Evolutionary conservation across 2,329 filamentous ascomycete genomes (phyloP).

Genomic region (Ceratocystiopsis sp.): DNA sequence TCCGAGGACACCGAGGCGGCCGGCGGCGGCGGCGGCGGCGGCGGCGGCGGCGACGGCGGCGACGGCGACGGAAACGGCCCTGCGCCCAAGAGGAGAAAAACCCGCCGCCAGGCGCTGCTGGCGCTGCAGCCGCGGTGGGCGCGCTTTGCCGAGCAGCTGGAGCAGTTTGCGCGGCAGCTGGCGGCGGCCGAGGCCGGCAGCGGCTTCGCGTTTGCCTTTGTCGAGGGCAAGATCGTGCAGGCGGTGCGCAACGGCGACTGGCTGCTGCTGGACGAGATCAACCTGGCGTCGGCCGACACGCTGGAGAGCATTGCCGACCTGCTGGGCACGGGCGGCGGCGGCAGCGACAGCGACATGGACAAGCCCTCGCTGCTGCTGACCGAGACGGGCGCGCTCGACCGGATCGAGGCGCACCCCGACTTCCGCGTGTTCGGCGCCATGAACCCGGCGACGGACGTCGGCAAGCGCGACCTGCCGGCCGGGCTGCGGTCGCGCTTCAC

Average conservation of each 20-base stretch:
- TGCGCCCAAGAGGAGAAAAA: constrained; percentile 54
- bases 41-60: constrained; percentile 21
- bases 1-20: no score
- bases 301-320: constrained; percentile 87
- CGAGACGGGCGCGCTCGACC: constrained; percentile 84
- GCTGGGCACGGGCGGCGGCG: constrained; percentile 49
- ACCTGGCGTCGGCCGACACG: constrained; percentile 85
- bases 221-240: constrained; percentile 91
- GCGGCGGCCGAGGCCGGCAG: constrained; percentile 31
- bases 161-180: constrained; percentile 67
- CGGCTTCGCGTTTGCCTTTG: constrained; percentile 81
- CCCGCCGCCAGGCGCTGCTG: constrained; percentile 46
- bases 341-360: no score
- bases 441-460: constrained; percentile 96
- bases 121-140: constrained; percentile 57
- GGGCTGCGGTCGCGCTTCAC: constrained; percentile 87
- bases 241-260: constrained; percentile 93
- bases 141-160: constrained; percentile 54
- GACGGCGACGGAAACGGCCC: constrained; percentile 30
- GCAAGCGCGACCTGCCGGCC: constrained; percentile 82
- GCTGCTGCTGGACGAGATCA: constrained; percentile 95
- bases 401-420: constrained; percentile 74
- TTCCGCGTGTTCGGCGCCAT: constrained; percentile 97
- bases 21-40: constrained; percentile 6
- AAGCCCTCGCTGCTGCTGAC: constrained; percentile 74